These are phyloP conservation scores for Tylopilus vinaceipallidus DNA, from an alignment of 768 basidiomycete genomes.

Conservation along the genomic window DNA sequence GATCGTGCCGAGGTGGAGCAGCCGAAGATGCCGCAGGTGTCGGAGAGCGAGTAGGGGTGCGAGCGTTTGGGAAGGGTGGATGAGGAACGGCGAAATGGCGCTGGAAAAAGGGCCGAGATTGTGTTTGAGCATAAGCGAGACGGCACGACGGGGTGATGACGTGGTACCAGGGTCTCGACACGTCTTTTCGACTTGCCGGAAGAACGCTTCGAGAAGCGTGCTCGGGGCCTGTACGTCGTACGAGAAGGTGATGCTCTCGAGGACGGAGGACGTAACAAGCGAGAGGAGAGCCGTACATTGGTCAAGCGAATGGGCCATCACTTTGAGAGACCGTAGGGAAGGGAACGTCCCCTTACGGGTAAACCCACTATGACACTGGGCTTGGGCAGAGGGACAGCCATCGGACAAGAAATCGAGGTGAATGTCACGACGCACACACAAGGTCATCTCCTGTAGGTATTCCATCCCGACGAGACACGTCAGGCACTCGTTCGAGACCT, in stretches of 20 bases:
- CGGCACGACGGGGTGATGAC: background rate
- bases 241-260: conserved; percentile 23
- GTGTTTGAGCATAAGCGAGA: conserved; percentile 30
- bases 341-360: conserved; percentile 18
- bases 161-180: conserved; percentile 1
- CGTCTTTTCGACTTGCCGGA: conserved; percentile 21
- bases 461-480: conserved; percentile 20
- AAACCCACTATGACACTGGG: background rate
- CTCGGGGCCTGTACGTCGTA: conserved; percentile 29
- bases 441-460: conserved; percentile 23
- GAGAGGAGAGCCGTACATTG: conserved; percentile 29
- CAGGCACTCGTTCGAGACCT: conserved; percentile 24
- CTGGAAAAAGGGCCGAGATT: conserved; percentile 22
- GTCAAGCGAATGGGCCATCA: conserved; percentile 24
- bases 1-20: conserved; percentile 28
- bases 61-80: conserved; percentile 25
- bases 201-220: conserved; percentile 20
- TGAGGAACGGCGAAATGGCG: conserved; percentile 19
- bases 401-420: conserved; percentile 10
- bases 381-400: conserved; percentile 1
- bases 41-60: conserved; percentile 23
- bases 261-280: conserved; percentile 22
- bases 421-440: conserved; percentile 22
- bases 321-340: conserved; percentile 21
- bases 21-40: conserved; percentile 18